Conservation (phyloP, 1,139 yeast genomes). For the Candida neerlandica region DNA sequence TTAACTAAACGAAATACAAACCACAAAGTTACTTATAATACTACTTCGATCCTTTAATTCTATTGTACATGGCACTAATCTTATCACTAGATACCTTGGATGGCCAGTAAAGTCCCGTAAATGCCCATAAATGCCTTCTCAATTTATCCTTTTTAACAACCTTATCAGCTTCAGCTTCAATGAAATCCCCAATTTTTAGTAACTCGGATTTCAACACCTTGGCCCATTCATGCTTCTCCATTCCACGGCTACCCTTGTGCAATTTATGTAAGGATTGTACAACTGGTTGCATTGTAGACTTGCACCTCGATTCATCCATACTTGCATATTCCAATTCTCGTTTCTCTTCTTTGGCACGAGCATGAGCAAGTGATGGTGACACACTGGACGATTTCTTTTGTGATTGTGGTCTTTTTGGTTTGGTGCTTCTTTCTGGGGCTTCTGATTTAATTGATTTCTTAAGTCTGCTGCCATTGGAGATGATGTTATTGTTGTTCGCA, state of each 20-base stretch:
- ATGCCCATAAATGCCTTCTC: constrained; percentile 83
- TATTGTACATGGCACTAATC: constrained; percentile 82
- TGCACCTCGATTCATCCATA: constrained; percentile 79
- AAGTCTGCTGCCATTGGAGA: constrained; percentile 13
- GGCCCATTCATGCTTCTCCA: constrained; percentile 88
- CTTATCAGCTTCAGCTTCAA: constrained; percentile 28
- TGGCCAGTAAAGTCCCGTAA: constrained; percentile 93
- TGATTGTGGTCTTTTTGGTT: constrained; percentile 16
- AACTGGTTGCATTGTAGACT: constrained; percentile 68
- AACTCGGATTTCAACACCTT: constrained; percentile 71
- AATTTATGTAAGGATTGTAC: constrained; percentile 72
- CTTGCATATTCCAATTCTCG: constrained; percentile 70
- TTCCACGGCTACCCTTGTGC: constrained; percentile 78
- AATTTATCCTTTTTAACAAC: constrained; percentile 31
- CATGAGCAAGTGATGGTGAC: constrained; percentile 14
- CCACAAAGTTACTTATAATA: not conserved
- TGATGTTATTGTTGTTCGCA: constrained; percentile 15
- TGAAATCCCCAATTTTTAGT: constrained; percentile 77
- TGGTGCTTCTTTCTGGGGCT: constrained; percentile 20
- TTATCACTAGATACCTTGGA: constrained; percentile 80
- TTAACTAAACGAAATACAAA: not conserved
- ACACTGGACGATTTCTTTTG: constrained; percentile 5
- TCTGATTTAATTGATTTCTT: constrained; percentile 19
- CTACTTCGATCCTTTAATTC: constrained; percentile 40
- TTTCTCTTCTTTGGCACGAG: constrained; percentile 19